phyloP scores from a whole-genome alignment of 306 rosid genomes.

The Vicia sativa region DNA sequence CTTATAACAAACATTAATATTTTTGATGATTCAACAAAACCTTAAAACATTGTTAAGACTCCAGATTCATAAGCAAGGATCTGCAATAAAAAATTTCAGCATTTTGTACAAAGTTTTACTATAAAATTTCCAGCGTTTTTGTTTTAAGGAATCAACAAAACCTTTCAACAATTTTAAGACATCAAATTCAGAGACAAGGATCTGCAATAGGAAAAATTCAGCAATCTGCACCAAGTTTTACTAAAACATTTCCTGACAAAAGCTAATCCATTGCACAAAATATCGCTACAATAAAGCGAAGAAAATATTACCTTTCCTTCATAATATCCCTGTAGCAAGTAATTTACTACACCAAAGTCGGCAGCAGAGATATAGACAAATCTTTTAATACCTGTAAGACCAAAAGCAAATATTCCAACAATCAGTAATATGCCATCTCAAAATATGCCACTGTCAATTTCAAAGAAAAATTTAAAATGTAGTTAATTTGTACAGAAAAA shows the following conservation, averaged over 20 bases:
- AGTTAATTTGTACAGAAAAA: too few species aligned
- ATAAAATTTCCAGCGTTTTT: background rate
- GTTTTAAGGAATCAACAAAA: background rate
- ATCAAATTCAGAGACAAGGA: slow-evolving; percentile 1
- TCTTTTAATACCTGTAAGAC: slow-evolving; percentile 79
- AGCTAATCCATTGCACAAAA: slow-evolving; percentile 27
- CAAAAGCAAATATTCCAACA: slow-evolving; percentile 30
- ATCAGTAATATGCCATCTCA: too few species aligned
- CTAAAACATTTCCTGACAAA: slow-evolving; percentile 1
- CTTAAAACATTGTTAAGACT: background rate
- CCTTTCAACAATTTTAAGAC: background rate
- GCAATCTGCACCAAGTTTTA: slow-evolving; percentile 7
- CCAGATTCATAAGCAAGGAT: slow-evolving; percentile 11
- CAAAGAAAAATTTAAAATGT: too few species aligned
- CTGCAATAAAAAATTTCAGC: slow-evolving; percentile 1
- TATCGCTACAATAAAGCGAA: slow-evolving; percentile 24
- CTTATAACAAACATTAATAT: background rate
- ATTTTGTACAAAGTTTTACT: slow-evolving; percentile 2
- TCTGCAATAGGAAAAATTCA: background rate
- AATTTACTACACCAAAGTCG: slow-evolving; percentile 85
- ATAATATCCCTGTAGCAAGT: slow-evolving; percentile 78
- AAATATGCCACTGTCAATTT: too few species aligned
- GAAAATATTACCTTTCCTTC: slow-evolving; percentile 81
- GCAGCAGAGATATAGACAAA: slow-evolving; percentile 95
- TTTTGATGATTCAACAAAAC: background rate